phyloP scores from a whole-genome alignment of 306 rosid species.

The Carpinus viminea region DNA sequence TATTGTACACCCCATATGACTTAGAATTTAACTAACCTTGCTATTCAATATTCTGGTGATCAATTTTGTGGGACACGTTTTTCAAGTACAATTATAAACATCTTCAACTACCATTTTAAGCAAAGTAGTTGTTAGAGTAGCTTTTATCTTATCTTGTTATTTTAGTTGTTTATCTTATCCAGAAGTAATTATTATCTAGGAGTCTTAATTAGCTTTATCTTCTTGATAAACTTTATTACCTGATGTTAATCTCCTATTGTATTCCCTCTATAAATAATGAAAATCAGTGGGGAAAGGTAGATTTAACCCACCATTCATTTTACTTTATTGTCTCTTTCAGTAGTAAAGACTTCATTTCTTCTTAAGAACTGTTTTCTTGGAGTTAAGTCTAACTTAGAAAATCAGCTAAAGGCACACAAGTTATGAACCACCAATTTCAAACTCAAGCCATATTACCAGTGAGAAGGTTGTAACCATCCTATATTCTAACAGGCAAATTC shows the following conservation, averaged over 20 bases:
- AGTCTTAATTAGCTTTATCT: too few relatives aligned
- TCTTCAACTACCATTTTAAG: not conserved
- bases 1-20: not conserved
- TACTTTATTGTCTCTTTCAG: too few relatives aligned
- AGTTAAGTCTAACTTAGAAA: not conserved
- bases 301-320: too few relatives aligned
- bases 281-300: too few relatives aligned
- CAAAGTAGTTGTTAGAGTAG: not conserved
- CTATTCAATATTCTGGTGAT: not conserved
- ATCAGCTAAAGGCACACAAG: not conserved
- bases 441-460: not conserved
- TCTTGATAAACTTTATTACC: too few relatives aligned
- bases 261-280: too few relatives aligned
- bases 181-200: too few relatives aligned
- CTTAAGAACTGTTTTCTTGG: conserved; percentile 1
- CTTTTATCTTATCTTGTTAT: too few relatives aligned
- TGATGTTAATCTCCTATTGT: too few relatives aligned
- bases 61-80: not conserved
- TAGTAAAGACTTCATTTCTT: not conserved
- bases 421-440: not conserved
- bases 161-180: too few relatives aligned
- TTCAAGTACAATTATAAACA: not conserved
- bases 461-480: not conserved
- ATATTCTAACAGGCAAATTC: not conserved
- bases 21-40: not conserved